Percentiles rank a stretch among this genome's conserved stretches.
Evolutionary conservation across 1,139 yeast species (phyloP).

Genomic region (Pichia sp.): DNA sequence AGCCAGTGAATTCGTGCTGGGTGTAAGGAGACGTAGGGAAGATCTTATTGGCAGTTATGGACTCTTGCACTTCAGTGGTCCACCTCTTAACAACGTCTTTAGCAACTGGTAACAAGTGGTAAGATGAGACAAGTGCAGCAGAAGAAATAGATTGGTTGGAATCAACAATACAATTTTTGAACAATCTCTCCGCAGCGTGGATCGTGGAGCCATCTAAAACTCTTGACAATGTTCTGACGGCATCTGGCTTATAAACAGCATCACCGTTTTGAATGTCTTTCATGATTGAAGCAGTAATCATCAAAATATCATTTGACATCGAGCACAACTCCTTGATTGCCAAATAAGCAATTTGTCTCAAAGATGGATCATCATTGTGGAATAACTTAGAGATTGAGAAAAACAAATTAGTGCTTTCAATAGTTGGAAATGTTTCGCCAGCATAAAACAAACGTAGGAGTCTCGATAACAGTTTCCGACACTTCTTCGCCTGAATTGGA

Average conservation of each 20-base stretch:
- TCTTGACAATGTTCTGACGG: slow-evolving; percentile 85
- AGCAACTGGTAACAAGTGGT: slow-evolving; percentile 84
- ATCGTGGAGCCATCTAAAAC: slow-evolving; percentile 91
- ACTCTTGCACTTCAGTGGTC: slow-evolving; percentile 90
- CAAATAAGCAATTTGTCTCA: slow-evolving; percentile 90
- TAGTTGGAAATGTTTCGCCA: slow-evolving; percentile 84
- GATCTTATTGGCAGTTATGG: slow-evolving; percentile 65
- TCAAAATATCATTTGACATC: slow-evolving; percentile 85
- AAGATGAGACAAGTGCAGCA: slow-evolving; percentile 88
- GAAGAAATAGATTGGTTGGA: slow-evolving; percentile 83
- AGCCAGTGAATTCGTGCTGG: slow-evolving; percentile 53
- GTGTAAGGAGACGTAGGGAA: slow-evolving; percentile 56
- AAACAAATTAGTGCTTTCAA: slow-evolving; percentile 88
- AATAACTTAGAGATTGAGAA: slow-evolving; percentile 92
- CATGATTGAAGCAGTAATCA: slow-evolving; percentile 98
- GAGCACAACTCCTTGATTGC: slow-evolving; percentile 87
- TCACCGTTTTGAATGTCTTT: slow-evolving; percentile 93
- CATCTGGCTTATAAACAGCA: slow-evolving; percentile 84
- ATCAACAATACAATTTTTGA: slow-evolving; percentile 91
- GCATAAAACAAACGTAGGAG: slow-evolving; percentile 68
- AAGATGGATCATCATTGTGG: slow-evolving; percentile 85
- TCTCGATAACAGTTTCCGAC: slow-evolving; percentile 73
- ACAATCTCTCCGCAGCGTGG: slow-evolving; percentile 87
- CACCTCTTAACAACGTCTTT: slow-evolving; percentile 90
- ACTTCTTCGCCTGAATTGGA: slow-evolving; percentile 83